Evolutionary conservation across 768 basidiomycete genomes (phyloP).

Genomic region (Gloeopeniophorella convolvens): DNA sequence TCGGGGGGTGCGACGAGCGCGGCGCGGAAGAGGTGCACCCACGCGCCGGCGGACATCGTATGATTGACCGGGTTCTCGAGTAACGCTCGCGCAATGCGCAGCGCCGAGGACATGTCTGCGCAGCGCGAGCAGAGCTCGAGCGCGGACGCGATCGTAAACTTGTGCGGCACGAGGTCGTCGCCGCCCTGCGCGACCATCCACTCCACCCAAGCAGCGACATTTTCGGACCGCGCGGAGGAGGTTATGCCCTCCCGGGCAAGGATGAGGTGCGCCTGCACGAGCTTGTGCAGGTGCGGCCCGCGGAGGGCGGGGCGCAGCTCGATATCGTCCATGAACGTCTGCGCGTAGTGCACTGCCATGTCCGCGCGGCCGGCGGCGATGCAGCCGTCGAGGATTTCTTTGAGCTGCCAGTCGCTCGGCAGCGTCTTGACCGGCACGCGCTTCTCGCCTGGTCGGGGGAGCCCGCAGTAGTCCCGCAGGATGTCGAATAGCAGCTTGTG

Average conservation of each 20-base stretch:
- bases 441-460: slow-evolving; percentile 41
- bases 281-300: background rate
- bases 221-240: background rate
- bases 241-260: slow-evolving; percentile 2
- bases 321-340: slow-evolving; percentile 46
- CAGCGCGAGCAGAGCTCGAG: slow-evolving; percentile 11
- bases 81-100: background rate
- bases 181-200: background rate
- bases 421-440: slow-evolving; percentile 32
- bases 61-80: background rate
- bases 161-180: background rate
- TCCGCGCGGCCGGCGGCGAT: slow-evolving; percentile 40
- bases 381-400: slow-evolving; percentile 51
- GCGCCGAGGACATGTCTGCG: background rate
- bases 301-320: background rate
- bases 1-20: background rate
- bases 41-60: background rate
- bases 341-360: slow-evolving; percentile 49
- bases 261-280: background rate
- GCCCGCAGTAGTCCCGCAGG: slow-evolving; percentile 54
- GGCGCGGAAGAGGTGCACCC: slow-evolving; percentile 9
- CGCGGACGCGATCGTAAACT: background rate
- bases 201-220: slow-evolving; percentile 8
- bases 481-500: slow-evolving; percentile 63
- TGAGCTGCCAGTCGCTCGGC: slow-evolving; percentile 44